A percentile compares a stretch with the other conserved stretches of the same genome.
Evolutionary conservation across 768 basidiomycete genomes (phyloP).

Genomic region (Daedaleopsis nitida): DNA sequence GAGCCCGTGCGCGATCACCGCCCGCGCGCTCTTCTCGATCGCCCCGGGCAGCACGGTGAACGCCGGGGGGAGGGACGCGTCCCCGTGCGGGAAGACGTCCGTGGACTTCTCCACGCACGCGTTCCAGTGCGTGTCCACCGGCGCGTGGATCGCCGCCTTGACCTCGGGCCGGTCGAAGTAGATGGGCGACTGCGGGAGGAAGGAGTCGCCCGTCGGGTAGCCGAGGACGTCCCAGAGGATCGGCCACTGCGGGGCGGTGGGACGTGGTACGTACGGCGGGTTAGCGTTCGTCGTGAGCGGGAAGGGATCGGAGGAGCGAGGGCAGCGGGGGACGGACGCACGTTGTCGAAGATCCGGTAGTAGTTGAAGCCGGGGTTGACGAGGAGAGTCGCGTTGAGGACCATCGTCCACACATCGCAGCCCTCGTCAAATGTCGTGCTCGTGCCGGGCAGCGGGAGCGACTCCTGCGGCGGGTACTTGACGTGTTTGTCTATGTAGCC

Average conservation of each 20-base stretch:
- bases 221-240: slow-evolving; percentile 80
- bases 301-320: neutral
- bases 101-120: slow-evolving; percentile 54
- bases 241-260: slow-evolving; percentile 43
- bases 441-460: slow-evolving; percentile 67
- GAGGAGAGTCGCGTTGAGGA: slow-evolving; percentile 59
- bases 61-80: slow-evolving; percentile 60
- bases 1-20: slow-evolving; percentile 71
- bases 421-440: slow-evolving; percentile 46
- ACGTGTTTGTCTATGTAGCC: slow-evolving; percentile 63
- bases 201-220: slow-evolving; percentile 51
- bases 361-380: slow-evolving; percentile 79
- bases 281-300: neutral
- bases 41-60: slow-evolving; percentile 71
- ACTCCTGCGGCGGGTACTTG: slow-evolving; percentile 62
- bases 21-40: slow-evolving; percentile 72
- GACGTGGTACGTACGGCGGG: neutral
- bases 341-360: slow-evolving; percentile 76
- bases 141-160: slow-evolving; percentile 72
- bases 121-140: slow-evolving; percentile 56
- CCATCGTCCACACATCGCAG: slow-evolving; percentile 69
- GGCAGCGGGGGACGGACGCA: slow-evolving; percentile 21
- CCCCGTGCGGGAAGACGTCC: slow-evolving; percentile 58
- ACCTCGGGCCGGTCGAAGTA: slow-evolving; percentile 75
- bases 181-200: slow-evolving; percentile 54